These are phyloP conservation scores for Podaxis mareebaensis DNA, from an alignment of 768 basidiomycete genomes.

Conservation along the genomic window DNA sequence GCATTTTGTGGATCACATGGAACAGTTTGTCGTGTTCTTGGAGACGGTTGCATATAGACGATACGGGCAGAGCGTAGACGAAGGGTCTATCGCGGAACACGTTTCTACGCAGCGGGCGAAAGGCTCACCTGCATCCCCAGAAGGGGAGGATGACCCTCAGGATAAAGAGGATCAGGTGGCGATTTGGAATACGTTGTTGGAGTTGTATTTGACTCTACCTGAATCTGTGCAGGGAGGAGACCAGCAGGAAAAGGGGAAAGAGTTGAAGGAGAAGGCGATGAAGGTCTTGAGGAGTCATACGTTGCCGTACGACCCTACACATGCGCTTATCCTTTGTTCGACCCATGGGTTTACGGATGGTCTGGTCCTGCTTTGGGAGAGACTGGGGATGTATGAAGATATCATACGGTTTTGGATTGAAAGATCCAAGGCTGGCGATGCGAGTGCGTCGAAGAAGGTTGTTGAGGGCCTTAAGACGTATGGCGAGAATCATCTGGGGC, in stretches of 20 bases:
- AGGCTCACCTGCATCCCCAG: slow-evolving; percentile 9
- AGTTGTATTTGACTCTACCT: slow-evolving; percentile 81
- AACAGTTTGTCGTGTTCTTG: slow-evolving; percentile 68
- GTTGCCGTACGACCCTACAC: slow-evolving; percentile 83
- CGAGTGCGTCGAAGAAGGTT: slow-evolving; percentile 53
- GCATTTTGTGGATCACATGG: slow-evolving; percentile 71
- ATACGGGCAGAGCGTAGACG: slow-evolving; percentile 76
- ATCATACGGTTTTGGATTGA: slow-evolving; percentile 93
- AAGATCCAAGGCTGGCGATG: slow-evolving; percentile 43
- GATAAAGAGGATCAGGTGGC: slow-evolving; percentile 70
- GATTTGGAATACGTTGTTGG: slow-evolving; percentile 94
- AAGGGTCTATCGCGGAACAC: slow-evolving; percentile 23
- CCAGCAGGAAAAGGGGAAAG: slow-evolving; percentile 29
- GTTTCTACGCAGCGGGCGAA: slow-evolving; percentile 11
- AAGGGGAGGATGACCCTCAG: slow-evolving; percentile 46
- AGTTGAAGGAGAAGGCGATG: slow-evolving; percentile 66
- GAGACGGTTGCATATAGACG: slow-evolving; percentile 75
- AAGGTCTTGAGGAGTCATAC: slow-evolving; percentile 58
- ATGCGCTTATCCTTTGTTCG: slow-evolving; percentile 94
- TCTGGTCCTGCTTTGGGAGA: slow-evolving; percentile 89
- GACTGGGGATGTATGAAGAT: slow-evolving; percentile 94
- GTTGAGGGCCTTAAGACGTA: slow-evolving; percentile 72
- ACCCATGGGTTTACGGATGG: slow-evolving; percentile 80
- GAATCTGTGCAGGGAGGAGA: slow-evolving; percentile 9
- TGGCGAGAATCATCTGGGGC: slow-evolving; percentile 64